phyloP scores from a whole-genome alignment of 108 stramenopile species.

The Craspedostauros australis region DNA sequence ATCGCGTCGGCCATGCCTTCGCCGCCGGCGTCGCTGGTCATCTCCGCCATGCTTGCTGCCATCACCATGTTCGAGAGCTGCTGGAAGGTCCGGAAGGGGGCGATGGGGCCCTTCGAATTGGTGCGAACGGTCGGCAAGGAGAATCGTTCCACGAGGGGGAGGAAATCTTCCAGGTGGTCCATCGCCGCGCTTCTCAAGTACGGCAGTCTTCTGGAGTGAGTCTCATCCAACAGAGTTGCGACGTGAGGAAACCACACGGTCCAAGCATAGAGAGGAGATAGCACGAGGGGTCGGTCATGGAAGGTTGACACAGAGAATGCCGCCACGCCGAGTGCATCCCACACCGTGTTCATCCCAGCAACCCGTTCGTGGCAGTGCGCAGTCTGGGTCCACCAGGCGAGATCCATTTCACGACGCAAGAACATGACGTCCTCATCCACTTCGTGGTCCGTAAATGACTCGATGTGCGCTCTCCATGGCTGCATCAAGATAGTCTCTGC shows the following conservation, averaged over 20 bases:
- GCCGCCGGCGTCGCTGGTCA: not conserved
- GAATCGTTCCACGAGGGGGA: not conserved
- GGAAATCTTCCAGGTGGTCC: not conserved
- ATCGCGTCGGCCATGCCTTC: not conserved
- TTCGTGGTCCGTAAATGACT: constrained; percentile 5
- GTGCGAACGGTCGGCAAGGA: constrained; percentile 2
- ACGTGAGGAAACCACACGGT: constrained; percentile 35
- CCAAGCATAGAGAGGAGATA: constrained; percentile 17
- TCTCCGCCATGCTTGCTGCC: not conserved
- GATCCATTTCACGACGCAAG: constrained; percentile 5
- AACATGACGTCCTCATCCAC: constrained; percentile 9
- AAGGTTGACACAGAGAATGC: constrained; percentile 19
- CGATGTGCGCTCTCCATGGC: not conserved
- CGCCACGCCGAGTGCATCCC: constrained; percentile 14
- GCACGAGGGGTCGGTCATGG: constrained; percentile 15
- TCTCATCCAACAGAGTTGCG: constrained; percentile 3
- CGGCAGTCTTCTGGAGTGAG: not conserved
- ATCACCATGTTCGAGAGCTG: constrained; percentile 23
- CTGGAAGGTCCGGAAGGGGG: constrained; percentile 22
- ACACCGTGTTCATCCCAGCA: constrained; percentile 29
- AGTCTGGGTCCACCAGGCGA: constrained; percentile 23
- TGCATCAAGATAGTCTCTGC: not conserved
- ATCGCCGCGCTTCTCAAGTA: not conserved
- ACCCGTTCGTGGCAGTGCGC: constrained; percentile 10
- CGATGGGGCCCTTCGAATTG: not conserved